Percentiles rank a stretch among this genome's conserved stretches.
Evolutionary conservation across 202 grass and related monocot species (phyloP).

Genomic region (Elaeis oleifera): DNA sequence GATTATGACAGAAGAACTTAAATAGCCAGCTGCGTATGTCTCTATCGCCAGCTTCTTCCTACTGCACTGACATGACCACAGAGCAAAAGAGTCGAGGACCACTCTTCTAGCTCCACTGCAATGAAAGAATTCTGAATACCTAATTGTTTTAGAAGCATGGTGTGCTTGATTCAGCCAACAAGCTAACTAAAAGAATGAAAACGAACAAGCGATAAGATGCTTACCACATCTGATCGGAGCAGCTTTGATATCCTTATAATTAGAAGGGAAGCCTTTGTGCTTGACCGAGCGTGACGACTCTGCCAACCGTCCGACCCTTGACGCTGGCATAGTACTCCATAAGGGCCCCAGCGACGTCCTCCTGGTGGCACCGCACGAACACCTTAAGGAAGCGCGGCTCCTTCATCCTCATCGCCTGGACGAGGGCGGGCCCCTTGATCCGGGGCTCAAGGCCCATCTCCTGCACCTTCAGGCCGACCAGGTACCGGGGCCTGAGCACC

Average conservation of each 20-base stretch:
- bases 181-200: no score
- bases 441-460: constrained; percentile 4
- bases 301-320: constrained; percentile 3
- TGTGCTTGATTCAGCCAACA: no score
- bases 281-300: constrained; percentile 3
- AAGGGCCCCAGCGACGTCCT: not conserved
- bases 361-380: not conserved
- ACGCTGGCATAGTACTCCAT: constrained; percentile 6
- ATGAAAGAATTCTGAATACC: no score
- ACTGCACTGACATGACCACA: no score
- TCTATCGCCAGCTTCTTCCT: no score
- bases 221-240: not conserved
- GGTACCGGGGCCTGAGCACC: constrained; percentile 17
- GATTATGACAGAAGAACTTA: no score
- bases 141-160: no score
- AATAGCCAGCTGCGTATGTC: no score
- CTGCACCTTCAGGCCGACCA: not conserved
- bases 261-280: constrained; percentile 7
- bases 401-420: constrained; percentile 4
- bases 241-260: not conserved
- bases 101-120: no score
- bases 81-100: no score
- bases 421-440: constrained; percentile 1
- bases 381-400: not conserved
- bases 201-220: no score